Percentiles rank a stretch among this genome's conserved stretches.
phyloP scores from a whole-genome alignment of 192 early-diverging fungal species.

The Endogone sp. region DNA sequence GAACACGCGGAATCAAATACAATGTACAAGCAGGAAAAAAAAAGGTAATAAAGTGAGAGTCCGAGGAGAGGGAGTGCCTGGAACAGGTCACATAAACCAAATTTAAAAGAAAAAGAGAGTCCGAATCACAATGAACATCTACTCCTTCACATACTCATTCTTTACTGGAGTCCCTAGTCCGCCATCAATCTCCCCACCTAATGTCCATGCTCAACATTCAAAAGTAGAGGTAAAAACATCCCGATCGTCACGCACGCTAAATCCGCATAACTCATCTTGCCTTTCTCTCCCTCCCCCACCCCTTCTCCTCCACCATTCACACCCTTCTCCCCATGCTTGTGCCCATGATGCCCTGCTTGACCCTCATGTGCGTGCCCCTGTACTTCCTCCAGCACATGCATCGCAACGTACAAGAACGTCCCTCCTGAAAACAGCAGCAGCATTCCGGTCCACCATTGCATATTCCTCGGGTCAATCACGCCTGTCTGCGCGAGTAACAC shows the following conservation, averaged over 20 bases:
- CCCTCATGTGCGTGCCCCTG: slow-evolving; percentile 13
- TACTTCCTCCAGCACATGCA: slow-evolving; percentile 59
- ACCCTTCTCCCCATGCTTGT: too few relatives aligned
- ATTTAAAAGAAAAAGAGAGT: too few relatives aligned
- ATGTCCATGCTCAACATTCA: slow-evolving; percentile 26
- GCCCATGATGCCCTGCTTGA: neutral
- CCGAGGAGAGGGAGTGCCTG: too few relatives aligned
- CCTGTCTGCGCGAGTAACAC: slow-evolving; percentile 31
- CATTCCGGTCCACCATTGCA: slow-evolving; percentile 77
- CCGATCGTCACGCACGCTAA: slow-evolving; percentile 16
- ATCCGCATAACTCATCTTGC: slow-evolving; percentile 7
- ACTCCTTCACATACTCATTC: too few relatives aligned
- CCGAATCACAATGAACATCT: too few relatives aligned
- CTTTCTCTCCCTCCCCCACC: slow-evolving; percentile 4
- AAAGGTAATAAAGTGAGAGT: too few relatives aligned
- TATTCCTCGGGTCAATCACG: slow-evolving; percentile 26
- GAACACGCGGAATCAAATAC: too few relatives aligned
- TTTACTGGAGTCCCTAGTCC: too few relatives aligned
- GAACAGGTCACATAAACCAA: too few relatives aligned
- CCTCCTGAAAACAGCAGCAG: slow-evolving; percentile 87
- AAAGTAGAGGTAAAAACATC: slow-evolving; percentile 27
- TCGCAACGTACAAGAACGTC: slow-evolving; percentile 90
- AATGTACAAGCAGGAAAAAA: too few relatives aligned
- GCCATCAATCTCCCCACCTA: too few relatives aligned
- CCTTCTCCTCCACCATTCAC: slow-evolving; percentile 2